Conservation (phyloP, 257 asterid genomes). For the Fraxinus anomala region DNA sequence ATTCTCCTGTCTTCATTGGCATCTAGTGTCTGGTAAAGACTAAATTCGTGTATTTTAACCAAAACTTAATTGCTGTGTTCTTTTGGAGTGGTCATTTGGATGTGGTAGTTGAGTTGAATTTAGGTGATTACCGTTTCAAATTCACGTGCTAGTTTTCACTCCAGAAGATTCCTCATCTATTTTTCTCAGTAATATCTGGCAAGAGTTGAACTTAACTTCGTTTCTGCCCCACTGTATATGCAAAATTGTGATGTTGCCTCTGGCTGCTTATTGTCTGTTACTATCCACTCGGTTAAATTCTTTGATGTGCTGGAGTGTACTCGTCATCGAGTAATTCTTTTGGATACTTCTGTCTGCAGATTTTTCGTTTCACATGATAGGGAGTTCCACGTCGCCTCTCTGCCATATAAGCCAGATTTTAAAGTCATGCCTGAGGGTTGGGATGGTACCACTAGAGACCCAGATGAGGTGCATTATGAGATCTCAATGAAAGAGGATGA, state of each 20-base stretch:
- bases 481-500: slow-evolving; percentile 95
- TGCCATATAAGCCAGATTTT: slow-evolving; percentile 91
- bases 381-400: slow-evolving; percentile 92
- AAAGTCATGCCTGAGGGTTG: slow-evolving; percentile 99
- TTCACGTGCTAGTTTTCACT: neutral
- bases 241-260: neutral
- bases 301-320: slow-evolving; percentile 1
- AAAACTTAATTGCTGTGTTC: neutral
- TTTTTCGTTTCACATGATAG: slow-evolving; percentile 71
- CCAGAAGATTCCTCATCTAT: neutral
- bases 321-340: neutral
- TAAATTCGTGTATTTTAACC: neutral
- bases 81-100: neutral
- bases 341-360: slow-evolving; percentile 47
- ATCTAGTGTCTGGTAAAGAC: neutral
- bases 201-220: neutral
- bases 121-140: neutral
- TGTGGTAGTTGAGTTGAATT: neutral
- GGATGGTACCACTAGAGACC: slow-evolving; percentile 96
- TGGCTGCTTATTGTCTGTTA: neutral
- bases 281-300: neutral
- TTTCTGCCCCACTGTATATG: neutral
- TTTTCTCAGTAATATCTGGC: slow-evolving; percentile 5
- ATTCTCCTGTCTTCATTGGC: neutral
- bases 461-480: slow-evolving; percentile 95